Conservation (phyloP, 805 yeast species). For the Alloascoidea africana region DNA sequence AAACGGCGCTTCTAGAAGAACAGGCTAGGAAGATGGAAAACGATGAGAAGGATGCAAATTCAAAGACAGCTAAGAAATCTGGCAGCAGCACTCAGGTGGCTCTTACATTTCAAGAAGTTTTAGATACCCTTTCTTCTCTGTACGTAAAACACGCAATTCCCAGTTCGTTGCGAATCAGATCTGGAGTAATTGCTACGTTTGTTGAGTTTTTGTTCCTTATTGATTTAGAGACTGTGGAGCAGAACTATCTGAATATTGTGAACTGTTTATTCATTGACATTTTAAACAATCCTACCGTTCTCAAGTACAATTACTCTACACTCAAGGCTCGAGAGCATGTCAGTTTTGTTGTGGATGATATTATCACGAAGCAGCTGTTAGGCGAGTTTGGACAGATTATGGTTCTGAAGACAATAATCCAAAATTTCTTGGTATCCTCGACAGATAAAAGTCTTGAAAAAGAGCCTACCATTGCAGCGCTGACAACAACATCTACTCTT, state of each 20-base stretch:
- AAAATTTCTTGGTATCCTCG: constrained; percentile 11
- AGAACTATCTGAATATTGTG: constrained; percentile 10
- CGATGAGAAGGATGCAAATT: constrained; percentile 5
- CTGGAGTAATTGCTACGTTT: constrained; percentile 14
- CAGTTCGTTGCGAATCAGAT: constrained; percentile 8
- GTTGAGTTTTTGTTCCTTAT: constrained; percentile 8
- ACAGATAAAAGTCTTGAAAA: constrained; percentile 11
- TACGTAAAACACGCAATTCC: constrained; percentile 7
- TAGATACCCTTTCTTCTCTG: constrained; percentile 8
- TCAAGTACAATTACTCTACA: constrained; percentile 6
- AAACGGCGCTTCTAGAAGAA: constrained; percentile 6
- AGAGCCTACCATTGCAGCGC: constrained; percentile 10
- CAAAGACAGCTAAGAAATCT: constrained; percentile 6
- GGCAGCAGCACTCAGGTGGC: constrained; percentile 8
- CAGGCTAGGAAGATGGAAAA: constrained; percentile 6
- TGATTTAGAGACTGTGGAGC: constrained; percentile 10
- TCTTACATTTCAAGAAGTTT: constrained; percentile 10
- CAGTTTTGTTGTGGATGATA: constrained; percentile 11
- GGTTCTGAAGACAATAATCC: constrained; percentile 12
- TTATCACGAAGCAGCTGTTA: constrained; percentile 12
- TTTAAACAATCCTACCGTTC: constrained; percentile 7
- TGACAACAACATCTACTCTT: constrained; percentile 10
- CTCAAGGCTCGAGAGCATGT: constrained; percentile 12
- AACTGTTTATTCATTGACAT: constrained; percentile 9
- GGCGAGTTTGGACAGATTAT: constrained; percentile 15